Conservation (phyloP, 2,329 filamentous ascomycete genomes). For the Fusarium tricinctum region DNA sequence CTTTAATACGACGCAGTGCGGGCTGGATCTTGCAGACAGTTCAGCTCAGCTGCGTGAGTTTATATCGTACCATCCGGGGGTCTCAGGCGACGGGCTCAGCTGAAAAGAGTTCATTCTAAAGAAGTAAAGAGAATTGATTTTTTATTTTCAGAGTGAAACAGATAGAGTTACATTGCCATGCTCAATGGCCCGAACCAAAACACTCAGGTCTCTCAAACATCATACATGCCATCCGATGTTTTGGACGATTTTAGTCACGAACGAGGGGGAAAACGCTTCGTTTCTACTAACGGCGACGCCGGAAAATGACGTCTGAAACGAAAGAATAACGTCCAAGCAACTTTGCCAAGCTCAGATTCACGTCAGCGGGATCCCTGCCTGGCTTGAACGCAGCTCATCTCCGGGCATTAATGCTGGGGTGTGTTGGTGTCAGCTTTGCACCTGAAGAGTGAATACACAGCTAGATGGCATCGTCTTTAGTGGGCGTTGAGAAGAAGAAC, state of each 20-base stretch:
- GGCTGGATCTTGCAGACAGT: constrained; percentile 7
- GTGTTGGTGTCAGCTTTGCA: constrained; percentile 6
- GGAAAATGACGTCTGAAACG: constrained; percentile 50
- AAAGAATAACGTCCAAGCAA: constrained; percentile 30
- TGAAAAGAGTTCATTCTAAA: neutral
- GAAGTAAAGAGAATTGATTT: neutral
- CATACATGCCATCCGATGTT: constrained; percentile 4
- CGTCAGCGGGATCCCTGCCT: constrained; percentile 49
- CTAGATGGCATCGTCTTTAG: neutral
- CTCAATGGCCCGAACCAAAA: neutral
- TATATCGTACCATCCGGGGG: constrained; percentile 11
- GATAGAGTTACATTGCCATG: neutral
- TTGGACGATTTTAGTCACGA: neutral
- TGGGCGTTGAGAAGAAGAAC: constrained; percentile 2
- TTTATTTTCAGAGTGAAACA: constrained; percentile 1
- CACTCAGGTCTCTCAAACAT: neutral
- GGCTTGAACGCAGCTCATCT: constrained; percentile 47
- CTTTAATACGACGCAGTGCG: constrained; percentile 10
- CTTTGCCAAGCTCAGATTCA: constrained; percentile 50
- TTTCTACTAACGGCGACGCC: constrained; percentile 42
- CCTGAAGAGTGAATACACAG: constrained; percentile 11
- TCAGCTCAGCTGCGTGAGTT: constrained; percentile 20
- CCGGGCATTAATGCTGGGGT: constrained; percentile 45
- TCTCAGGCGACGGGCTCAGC: constrained; percentile 24
- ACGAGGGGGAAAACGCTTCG: constrained; percentile 6